Evolutionary conservation across 73 alveolate species (phyloP), one percentile per base, ranked within the genome.

Genomic region (Tetrahymena malaccensis): DNA sequence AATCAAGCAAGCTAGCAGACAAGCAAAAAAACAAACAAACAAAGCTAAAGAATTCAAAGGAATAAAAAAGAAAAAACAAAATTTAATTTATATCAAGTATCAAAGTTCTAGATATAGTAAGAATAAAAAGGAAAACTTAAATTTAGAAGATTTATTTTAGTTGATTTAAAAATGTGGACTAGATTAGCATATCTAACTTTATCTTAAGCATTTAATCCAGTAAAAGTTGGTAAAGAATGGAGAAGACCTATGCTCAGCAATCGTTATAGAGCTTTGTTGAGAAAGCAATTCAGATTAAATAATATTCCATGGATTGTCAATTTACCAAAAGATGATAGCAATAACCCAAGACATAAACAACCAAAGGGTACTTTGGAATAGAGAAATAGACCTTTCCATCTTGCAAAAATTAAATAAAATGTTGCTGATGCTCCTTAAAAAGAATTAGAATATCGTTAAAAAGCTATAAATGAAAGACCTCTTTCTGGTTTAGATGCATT

Each of bases 261-360:
- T 25, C 58, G 97, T 85, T 95, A 95, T 89, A 95, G 89, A 55
- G 95, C 94, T n/a, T 35, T 95, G 43, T 95, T 95, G 89, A 95
- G 95, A 50, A 95, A 95, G 57, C 57, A 95, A 95, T 95, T 95
- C 94, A 85, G 94, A 85, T 50, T 95, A 55, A 85, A 95, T 93
- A 94, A 94, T 13, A 43, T 95, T 55, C 97, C 97, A 89, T 95
- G 97, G 97, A 95, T 95, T 43, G 93, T 85, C 93, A 95, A 85
- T 33, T 44, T 43, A 22, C 97, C 97, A 44, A 95, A 95, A 35
- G 94, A 43, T 16, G 84, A 40, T 70, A 94, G 94, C 27, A 43
- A 84, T n/a, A 95, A 93, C 43, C 97, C 97, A 5, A 70, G 94
- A 43, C 95, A 95, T 56, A 95, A 40, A 57, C 50, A 89, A 37